Percentiles rank a stretch among this genome's conserved stretches.
Conservation (phyloP, 2,329 filamentous ascomycete genomes). For the Fusarium multiceps region DNA sequence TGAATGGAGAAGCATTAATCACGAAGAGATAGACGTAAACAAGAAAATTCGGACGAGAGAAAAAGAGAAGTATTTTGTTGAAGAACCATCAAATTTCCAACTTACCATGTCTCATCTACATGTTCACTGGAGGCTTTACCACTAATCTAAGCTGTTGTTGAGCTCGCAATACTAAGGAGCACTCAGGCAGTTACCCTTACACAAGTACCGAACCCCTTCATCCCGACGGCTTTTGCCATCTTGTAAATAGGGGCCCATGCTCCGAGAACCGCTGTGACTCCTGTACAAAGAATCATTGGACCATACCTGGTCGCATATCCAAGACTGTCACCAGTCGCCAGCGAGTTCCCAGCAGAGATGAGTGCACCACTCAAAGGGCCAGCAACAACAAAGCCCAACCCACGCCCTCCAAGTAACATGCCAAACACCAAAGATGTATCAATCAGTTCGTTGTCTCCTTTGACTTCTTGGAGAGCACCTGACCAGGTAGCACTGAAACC, state of each 20-base stretch:
- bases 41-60: background rate
- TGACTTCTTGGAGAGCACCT: slow-evolving; percentile 59
- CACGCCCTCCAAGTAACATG: slow-evolving; percentile 48
- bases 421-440: slow-evolving; percentile 48
- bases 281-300: slow-evolving; percentile 50
- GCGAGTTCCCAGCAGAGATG: slow-evolving; percentile 37
- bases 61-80: background rate
- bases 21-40: slow-evolving; percentile 28
- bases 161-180: slow-evolving; percentile 45
- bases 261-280: slow-evolving; percentile 47
- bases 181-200: slow-evolving; percentile 56
- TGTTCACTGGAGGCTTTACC: too few relatives aligned
- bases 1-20: slow-evolving; percentile 47
- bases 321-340: slow-evolving; percentile 43
- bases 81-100: background rate
- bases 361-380: slow-evolving; percentile 48
- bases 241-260: slow-evolving; percentile 54
- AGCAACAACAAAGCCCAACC: slow-evolving; percentile 46
- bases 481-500: slow-evolving; percentile 72
- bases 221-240: slow-evolving; percentile 46
- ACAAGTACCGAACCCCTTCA: slow-evolving; percentile 6
- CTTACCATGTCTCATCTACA: background rate
- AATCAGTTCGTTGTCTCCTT: slow-evolving; percentile 36
- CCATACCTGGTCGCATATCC: slow-evolving; percentile 50
- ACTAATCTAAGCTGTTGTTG: background rate